Evolutionary conservation across 179 eudicot genomes (phyloP).

Genomic region (Gypsophila paniculata): DNA sequence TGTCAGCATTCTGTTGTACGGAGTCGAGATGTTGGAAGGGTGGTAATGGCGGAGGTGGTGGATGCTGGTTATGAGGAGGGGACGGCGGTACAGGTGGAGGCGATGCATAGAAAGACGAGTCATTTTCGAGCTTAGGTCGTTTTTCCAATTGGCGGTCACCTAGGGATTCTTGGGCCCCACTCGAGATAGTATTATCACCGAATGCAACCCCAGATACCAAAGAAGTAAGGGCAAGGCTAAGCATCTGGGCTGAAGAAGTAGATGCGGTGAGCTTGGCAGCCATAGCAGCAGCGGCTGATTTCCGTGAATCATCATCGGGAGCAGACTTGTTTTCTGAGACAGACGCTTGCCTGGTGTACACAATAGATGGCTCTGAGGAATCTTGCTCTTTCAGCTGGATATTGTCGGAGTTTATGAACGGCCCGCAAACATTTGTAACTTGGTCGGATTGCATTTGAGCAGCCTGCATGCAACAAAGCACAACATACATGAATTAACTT

Average conservation of each 20-base stretch:
- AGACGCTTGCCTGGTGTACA: conserved; percentile 47
- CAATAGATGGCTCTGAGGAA: conserved; percentile 40
- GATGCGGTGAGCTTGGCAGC: conserved; percentile 94
- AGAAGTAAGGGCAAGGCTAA: conserved; percentile 76
- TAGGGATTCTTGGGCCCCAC: conserved; percentile 38
- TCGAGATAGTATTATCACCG: conserved; percentile 31
- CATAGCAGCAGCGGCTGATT: conserved; percentile 80
- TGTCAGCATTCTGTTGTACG: conserved; percentile 21
- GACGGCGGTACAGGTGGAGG: conserved; percentile 23
- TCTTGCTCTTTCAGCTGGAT: conserved; percentile 35
- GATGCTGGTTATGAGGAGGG: conserved; percentile 32
- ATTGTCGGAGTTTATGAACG: conserved; percentile 32
- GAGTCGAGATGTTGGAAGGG: conserved; percentile 36
- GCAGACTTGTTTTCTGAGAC: conserved; percentile 37
- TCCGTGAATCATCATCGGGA: conserved; percentile 50
- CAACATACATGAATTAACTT: background rate
- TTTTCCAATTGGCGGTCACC: conserved; percentile 49
- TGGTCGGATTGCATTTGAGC: conserved; percentile 60
- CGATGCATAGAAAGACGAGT: conserved; percentile 23
- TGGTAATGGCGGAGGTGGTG: conserved; percentile 27
- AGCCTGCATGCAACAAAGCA: conserved; percentile 37
- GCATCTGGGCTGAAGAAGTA: conserved; percentile 88
- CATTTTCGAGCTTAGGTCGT: conserved; percentile 54
- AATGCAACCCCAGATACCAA: conserved; percentile 73
- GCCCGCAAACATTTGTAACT: conserved; percentile 47